Evolutionary conservation across 176 grass and related monocot species (phyloP).

Genomic region (Lolium rigidum): DNA sequence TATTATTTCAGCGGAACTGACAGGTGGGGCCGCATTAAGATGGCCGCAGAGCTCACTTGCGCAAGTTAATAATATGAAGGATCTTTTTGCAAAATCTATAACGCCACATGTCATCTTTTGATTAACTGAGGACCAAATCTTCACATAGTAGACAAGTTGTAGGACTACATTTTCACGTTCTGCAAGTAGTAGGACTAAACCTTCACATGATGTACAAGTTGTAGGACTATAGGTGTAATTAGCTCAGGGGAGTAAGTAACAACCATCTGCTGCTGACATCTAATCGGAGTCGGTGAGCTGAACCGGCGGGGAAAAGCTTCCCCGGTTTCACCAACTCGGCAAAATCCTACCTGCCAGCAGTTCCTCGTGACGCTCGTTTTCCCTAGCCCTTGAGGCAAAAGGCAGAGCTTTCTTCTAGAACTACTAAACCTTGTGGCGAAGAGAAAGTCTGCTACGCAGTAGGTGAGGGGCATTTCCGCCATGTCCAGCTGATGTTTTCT

Average conservation of each 20-base stretch:
- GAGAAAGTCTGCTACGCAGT: conserved; percentile 27
- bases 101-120: no score
- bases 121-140: no score
- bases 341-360: conserved; percentile 48
- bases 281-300: conserved; percentile 71
- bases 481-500: not conserved
- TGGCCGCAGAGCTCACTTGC: no score
- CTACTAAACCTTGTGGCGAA: not conserved
- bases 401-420: conserved; percentile 53
- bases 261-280: not conserved
- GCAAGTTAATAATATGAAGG: no score
- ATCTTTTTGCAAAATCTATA: no score
- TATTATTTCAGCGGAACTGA: no score
- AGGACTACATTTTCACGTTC: no score
- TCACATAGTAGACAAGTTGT: no score
- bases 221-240: no score
- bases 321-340: conserved; percentile 49
- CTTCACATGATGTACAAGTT: no score
- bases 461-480: conserved; percentile 73
- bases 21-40: no score
- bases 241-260: conserved; percentile 27
- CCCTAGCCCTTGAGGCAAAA: conserved; percentile 13
- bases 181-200: no score
- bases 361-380: conserved; percentile 44
- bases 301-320: conserved; percentile 54